Percentiles rank a stretch among this genome's conserved stretches.
These are phyloP conservation scores for Willaertia magna DNA, from an alignment of 208 protist genomes.

Conservation along the genomic window DNA sequence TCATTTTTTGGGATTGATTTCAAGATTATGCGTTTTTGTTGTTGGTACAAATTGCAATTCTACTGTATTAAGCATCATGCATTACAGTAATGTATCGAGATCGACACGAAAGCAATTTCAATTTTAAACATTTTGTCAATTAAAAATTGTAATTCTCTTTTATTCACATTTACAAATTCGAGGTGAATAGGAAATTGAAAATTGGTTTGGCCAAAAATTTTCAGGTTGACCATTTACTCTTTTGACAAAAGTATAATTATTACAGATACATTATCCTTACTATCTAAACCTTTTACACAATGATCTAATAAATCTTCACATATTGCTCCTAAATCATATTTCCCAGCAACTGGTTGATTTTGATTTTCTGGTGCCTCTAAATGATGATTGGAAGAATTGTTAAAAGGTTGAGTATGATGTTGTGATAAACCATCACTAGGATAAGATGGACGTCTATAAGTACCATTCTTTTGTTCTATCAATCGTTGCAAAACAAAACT, in stretches of 20 bases:
- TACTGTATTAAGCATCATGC: no score
- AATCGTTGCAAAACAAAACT: conserved; percentile 68
- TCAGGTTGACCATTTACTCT: background rate
- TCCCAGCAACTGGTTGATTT: background rate
- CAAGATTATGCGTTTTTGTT: no score
- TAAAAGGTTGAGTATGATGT: no score
- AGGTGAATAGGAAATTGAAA: no score
- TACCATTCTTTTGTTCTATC: background rate
- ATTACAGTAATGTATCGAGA: no score
- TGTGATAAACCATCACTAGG: background rate
- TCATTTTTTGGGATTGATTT: no score
- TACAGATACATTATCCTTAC: background rate
- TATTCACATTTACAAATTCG: no score
- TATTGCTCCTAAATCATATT: background rate
- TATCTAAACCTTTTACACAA: background rate
- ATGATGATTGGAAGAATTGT: background rate
- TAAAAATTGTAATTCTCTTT: no score
- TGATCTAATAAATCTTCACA: conserved; percentile 1
- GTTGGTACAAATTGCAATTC: no score
- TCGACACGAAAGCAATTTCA: no score
- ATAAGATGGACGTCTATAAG: background rate
- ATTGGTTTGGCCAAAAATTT: no score
- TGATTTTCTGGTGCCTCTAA: background rate
- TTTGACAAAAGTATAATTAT: background rate
- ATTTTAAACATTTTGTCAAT: no score